Percentiles rank a stretch among this genome's conserved stretches.
Evolutionary conservation across 192 early-diverging fungal species (phyloP).

Genomic region (Chytriomyces hyalinus): DNA sequence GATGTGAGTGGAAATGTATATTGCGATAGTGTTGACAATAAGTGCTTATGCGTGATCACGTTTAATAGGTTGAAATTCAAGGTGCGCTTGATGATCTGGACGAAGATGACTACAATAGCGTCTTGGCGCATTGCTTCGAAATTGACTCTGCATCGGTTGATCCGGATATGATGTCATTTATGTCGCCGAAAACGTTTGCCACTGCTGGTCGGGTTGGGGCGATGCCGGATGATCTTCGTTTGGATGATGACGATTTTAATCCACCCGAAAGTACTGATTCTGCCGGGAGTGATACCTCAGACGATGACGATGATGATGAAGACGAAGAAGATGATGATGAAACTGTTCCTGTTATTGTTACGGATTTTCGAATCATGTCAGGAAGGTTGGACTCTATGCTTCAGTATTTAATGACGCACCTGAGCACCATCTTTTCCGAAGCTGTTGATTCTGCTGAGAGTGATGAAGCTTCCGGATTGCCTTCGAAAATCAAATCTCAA

Average conservation of each 20-base stretch:
- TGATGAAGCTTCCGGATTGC: background rate
- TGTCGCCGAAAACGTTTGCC: constrained; percentile 25
- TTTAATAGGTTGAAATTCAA: constrained; percentile 80
- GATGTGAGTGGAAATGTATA: constrained; percentile 62
- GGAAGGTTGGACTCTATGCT: constrained; percentile 49
- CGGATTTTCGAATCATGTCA: constrained; percentile 26
- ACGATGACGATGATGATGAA: constrained; percentile 44
- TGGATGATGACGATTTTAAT: constrained; percentile 40
- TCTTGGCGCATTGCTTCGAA: constrained; percentile 54
- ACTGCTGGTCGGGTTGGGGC: constrained; percentile 15
- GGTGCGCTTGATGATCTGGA: constrained; percentile 85
- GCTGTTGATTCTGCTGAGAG: background rate
- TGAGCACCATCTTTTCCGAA: constrained; percentile 2
- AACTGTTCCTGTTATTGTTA: constrained; percentile 29
- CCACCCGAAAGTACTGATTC: background rate
- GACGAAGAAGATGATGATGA: constrained; percentile 29
- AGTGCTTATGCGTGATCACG: background rate
- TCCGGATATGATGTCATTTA: constrained; percentile 3
- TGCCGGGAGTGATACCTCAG: background rate
- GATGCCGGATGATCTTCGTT: constrained; percentile 45
- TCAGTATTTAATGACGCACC: constrained; percentile 26
- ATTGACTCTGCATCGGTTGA: constrained; percentile 58
- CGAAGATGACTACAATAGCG: constrained; percentile 56
- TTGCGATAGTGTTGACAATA: background rate
- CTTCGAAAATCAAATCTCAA: constrained; percentile 45